phyloP scores from a whole-genome alignment of 495 filamentous ascomycete species.

The Neurospora tetraspora region DNA sequence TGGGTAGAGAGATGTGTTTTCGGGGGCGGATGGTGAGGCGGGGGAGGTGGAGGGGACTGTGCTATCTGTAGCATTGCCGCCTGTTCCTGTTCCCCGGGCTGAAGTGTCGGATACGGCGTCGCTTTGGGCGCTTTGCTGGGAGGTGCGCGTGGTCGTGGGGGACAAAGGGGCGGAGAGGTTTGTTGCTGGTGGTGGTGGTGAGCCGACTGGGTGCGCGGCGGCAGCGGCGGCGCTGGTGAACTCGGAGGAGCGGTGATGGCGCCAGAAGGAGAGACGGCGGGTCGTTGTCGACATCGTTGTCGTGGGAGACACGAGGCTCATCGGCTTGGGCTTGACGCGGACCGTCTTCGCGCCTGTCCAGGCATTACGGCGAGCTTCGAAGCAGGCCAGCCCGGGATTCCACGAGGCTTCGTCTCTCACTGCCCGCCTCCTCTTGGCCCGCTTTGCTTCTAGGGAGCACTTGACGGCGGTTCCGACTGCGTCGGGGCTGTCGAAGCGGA shows the following conservation, averaged over 20 bases:
- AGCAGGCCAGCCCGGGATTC: conserved; percentile 75
- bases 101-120: background rate
- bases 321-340: conserved; percentile 28
- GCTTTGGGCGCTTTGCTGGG: conserved; percentile 9
- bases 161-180: conserved; percentile 14
- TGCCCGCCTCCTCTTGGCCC: conserved; percentile 49
- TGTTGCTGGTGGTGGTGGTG: conserved; percentile 7
- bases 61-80: background rate
- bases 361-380: conserved; percentile 61
- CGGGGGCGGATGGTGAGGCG: conserved; percentile 13
- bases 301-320: conserved; percentile 21
- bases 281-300: conserved; percentile 2
- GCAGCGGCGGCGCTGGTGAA: conserved; percentile 9
- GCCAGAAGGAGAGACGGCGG: conserved; percentile 18
- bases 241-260: conserved; percentile 24
- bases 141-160: conserved; percentile 11
- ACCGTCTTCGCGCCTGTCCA: conserved; percentile 70
- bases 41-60: conserved; percentile 10
- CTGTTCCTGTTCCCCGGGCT: background rate
- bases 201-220: background rate
- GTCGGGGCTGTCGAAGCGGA: conserved; percentile 56
- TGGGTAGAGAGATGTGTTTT: conserved; percentile 18
- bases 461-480: conserved; percentile 39
- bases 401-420: conserved; percentile 68
- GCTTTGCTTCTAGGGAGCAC: conserved; percentile 29